phyloP scores from a whole-genome alignment of 257 asterid species.

The Solanum peruvianum region DNA sequence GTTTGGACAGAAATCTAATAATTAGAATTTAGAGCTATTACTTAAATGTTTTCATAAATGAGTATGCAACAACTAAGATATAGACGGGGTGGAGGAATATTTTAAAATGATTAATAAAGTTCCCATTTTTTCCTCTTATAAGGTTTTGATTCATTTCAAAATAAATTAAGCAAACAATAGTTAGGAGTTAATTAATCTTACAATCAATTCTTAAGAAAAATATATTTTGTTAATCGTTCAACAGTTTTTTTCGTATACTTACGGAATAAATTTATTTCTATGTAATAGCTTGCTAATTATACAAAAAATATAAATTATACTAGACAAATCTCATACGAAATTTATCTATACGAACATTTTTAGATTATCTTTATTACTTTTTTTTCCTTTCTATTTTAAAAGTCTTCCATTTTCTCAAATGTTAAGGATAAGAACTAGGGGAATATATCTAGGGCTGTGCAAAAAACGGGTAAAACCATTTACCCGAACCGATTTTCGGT shows the following conservation, averaged over 20 bases:
- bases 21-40: not conserved
- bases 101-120: not conserved
- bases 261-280: too few relatives aligned
- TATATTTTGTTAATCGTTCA: too few relatives aligned
- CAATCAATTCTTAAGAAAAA: not conserved
- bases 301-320: not conserved
- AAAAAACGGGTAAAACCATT: too few relatives aligned
- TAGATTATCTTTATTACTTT: not conserved
- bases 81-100: not conserved
- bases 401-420: not conserved
- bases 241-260: too few relatives aligned
- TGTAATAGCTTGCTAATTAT: not conserved
- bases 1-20: not conserved
- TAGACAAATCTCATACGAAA: not conserved
- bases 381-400: not conserved
- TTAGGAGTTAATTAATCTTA: not conserved
- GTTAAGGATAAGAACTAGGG: not conserved
- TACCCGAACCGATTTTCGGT: too few relatives aligned
- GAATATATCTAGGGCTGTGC: not conserved
- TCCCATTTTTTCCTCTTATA: not conserved
- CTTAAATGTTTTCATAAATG: not conserved
- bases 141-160: not conserved
- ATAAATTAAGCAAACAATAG: not conserved
- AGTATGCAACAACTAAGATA: not conserved
- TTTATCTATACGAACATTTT: not conserved